Percentiles rank a stretch among this genome's conserved stretches.
Evolutionary conservation across 371 early-diverging fungal genomes (phyloP).

Genomic region (Mortierella sp.): DNA sequence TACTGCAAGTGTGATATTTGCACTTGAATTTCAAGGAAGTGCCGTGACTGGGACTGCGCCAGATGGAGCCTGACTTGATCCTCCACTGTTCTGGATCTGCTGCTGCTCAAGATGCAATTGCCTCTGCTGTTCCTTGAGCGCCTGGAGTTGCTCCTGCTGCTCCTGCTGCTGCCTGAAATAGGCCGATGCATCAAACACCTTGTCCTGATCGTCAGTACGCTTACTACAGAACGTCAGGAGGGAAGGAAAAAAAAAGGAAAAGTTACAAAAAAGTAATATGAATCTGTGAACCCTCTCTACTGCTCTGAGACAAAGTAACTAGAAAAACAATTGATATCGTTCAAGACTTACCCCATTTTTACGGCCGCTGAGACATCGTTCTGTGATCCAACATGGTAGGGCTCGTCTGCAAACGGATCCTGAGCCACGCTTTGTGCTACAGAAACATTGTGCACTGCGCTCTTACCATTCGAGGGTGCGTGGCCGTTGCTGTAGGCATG

Average conservation of each 20-base stretch:
- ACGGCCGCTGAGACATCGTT: constrained; percentile 46
- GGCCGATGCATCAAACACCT: constrained; percentile 53
- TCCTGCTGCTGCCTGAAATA: constrained; percentile 49
- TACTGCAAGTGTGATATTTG: no score
- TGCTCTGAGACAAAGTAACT: background rate
- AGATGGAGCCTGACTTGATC: constrained; percentile 30
- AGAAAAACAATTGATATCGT: background rate
- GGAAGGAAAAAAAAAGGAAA: no score
- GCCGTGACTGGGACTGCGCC: constrained; percentile 13
- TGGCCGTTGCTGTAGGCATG: constrained; percentile 25
- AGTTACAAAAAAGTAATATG: background rate
- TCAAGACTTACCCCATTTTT: constrained; percentile 45
- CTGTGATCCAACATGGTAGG: constrained; percentile 36
- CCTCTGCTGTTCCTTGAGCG: constrained; percentile 40
- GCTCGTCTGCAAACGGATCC: constrained; percentile 50
- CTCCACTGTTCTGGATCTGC: constrained; percentile 12
- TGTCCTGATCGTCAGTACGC: constrained; percentile 52
- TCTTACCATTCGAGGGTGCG: constrained; percentile 27
- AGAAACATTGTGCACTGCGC: background rate
- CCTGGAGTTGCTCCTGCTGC: constrained; percentile 49
- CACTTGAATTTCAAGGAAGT: background rate
- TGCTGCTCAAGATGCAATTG: constrained; percentile 35
- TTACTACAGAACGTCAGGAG: constrained; percentile 21
- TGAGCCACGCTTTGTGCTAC: background rate
- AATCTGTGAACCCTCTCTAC: background rate